Base-by-base conservation (phyloP, 495 filamentous ascomycete species). In the Chaetomium fimeti region DNA sequence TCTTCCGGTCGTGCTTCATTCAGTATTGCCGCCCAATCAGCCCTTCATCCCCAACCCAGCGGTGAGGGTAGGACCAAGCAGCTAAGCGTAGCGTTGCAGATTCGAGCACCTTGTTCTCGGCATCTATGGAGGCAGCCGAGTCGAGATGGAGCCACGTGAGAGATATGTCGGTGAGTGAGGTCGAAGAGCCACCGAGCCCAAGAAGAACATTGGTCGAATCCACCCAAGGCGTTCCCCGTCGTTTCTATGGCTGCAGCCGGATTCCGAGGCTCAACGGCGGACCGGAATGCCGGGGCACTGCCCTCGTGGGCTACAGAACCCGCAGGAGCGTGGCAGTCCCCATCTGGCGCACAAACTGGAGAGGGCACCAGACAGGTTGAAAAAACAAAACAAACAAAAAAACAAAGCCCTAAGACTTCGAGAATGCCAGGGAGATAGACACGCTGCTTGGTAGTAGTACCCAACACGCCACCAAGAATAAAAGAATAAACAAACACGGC, bases 221-320 rank as follows among this genome's bases (percentile, higher is more conserved):
- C 47, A 53, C 57, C 38, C 56, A 28, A 45, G 24, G 38, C n/a
- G 32, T 59, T 52, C 47, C 32, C 63, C 64, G 63, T 60, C 24
- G 61, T 62, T 53, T 16, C 59, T 47, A 60, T 49, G 59, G 53
- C 28, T 36, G 59, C 57, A 60, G 61, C 61, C 57, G 64, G 53
- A 48, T 64, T 57, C 58, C 67, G 66, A 65, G 61, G 40, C 63
- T 70, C 69, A 68, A 69, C 53, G 66, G 66, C 66, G 67, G 65
- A 67, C 69, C 66, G 64, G 64, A 40, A 66, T 67, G 47, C 67
- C 67, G 71, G 67, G 49, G 67, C 32, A 36, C 66, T 49, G 27
- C 48, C 54, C 48, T 67, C 36, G 11, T 60, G 63, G 40, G 54
- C 57, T n/a, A 49, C 45, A 43, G n/a, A 42, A 25, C 16, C 4